Evolutionary conservation across 345 rosid genomes (phyloP).

Genomic region (Citrus australasica): DNA sequence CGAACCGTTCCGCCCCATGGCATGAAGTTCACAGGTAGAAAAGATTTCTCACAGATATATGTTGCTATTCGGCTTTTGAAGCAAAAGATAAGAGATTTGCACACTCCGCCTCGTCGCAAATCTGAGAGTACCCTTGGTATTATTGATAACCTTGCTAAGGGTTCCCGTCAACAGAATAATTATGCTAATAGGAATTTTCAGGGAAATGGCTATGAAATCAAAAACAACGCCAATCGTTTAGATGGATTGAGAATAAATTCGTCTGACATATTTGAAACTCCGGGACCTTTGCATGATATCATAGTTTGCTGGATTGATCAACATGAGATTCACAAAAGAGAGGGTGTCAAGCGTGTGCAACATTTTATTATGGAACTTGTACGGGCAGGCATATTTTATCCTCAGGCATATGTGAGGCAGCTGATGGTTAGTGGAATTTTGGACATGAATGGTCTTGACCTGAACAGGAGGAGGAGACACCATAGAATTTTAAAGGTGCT

Average conservation of each 20-base stretch:
- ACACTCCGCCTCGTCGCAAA: constrained; percentile 30
- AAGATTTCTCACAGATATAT: constrained; percentile 77
- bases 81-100: constrained; percentile 61
- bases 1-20: constrained; percentile 58
- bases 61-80: constrained; percentile 76
- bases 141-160: constrained; percentile 28
- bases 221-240: constrained; percentile 19
- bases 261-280: constrained; percentile 73
- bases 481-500: constrained; percentile 76
- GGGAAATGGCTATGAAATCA: constrained; percentile 30
- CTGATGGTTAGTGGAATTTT: constrained; percentile 84
- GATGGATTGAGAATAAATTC: constrained; percentile 21
- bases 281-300: constrained; percentile 91
- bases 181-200: constrained; percentile 26
- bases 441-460: constrained; percentile 51
- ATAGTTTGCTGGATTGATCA: constrained; percentile 98
- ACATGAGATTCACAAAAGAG: constrained; percentile 73
- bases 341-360: constrained; percentile 72
- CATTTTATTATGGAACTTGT: constrained; percentile 73
- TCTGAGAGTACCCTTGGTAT: constrained; percentile 36
- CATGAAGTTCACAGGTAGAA: constrained; percentile 73
- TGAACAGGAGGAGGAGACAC: constrained; percentile 68
- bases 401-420: constrained; percentile 91
- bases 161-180: constrained; percentile 22
- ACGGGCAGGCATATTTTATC: constrained; percentile 78